phyloP scores from a whole-genome alignment of 306 rosid genomes.

The Gastrolobium villosum region DNA sequence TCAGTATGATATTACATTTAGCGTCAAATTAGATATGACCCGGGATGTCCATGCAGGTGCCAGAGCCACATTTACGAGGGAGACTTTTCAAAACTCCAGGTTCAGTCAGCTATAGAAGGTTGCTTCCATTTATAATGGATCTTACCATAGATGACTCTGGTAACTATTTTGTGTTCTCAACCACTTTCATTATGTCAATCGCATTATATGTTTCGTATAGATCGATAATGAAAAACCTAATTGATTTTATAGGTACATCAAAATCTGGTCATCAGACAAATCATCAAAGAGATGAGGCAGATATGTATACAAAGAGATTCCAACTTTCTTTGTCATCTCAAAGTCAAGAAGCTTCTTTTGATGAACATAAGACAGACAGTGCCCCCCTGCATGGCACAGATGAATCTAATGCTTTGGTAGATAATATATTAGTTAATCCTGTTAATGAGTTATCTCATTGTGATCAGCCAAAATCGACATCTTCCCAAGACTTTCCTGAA shows the following conservation, averaged over 20 bases:
- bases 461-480: constrained; percentile 31
- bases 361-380: constrained; percentile 20
- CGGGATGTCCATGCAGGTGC: constrained; percentile 59
- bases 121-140: constrained; percentile 78
- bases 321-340: constrained; percentile 45
- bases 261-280: constrained; percentile 38
- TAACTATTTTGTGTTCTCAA: constrained; percentile 42
- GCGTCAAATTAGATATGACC: constrained; percentile 29
- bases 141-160: constrained; percentile 54
- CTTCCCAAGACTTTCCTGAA: constrained; percentile 37
- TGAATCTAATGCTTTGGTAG: constrained; percentile 45
- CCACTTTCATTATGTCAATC: neutral
- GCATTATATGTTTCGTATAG: neutral
- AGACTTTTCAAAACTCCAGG: constrained; percentile 78
- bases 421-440: constrained; percentile 39
- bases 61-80: constrained; percentile 61
- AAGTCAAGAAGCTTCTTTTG: constrained; percentile 36
- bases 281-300: constrained; percentile 21
- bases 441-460: constrained; percentile 45
- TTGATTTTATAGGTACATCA: constrained; percentile 49
- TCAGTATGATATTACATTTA: neutral
- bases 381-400: constrained; percentile 22
- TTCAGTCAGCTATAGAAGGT: constrained; percentile 76
- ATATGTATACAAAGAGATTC: constrained; percentile 5
- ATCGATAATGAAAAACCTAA: constrained; percentile 30